Conservation (phyloP, 179 eudicot genomes). For the Corrigiola litoralis region DNA sequence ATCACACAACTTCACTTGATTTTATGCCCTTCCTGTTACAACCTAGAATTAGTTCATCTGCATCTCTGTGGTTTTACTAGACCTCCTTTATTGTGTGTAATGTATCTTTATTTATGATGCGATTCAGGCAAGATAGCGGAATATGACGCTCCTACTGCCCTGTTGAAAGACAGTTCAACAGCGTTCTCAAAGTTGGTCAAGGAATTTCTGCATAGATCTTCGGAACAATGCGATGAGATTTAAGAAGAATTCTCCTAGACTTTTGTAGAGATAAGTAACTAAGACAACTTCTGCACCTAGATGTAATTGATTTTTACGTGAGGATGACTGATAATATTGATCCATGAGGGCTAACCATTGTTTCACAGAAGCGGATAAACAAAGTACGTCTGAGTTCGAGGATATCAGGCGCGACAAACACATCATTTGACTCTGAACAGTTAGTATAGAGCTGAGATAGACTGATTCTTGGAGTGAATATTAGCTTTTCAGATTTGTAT, state of each 20-base stretch:
- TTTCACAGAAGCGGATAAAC: neutral
- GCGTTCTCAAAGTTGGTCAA: conserved; percentile 75
- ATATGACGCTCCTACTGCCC: conserved; percentile 59
- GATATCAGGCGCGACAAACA: neutral
- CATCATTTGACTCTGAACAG: neutral
- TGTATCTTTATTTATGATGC: too few relatives aligned
- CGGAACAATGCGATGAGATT: conserved; percentile 23
- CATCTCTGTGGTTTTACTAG: too few relatives aligned
- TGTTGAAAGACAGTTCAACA: conserved; percentile 46
- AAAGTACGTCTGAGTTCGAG: too few relatives aligned
- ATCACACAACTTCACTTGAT: too few relatives aligned
- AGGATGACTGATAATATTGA: neutral
- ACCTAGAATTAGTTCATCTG: too few relatives aligned
- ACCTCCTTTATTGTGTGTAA: neutral
- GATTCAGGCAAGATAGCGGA: conserved; percentile 48
- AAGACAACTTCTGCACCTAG: neutral
- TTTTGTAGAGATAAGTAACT: conserved; percentile 5
- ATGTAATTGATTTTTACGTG: neutral
- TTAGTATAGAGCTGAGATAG: conserved; percentile 2
- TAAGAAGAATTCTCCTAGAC: neutral
- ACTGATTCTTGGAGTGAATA: conserved; percentile 14
- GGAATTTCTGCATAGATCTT: conserved; percentile 61
- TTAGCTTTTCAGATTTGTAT: neutral
- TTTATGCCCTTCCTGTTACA: too few relatives aligned
- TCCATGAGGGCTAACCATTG: neutral